phyloP scores from a whole-genome alignment of 495 filamentous ascomycete genomes.

The Aspergillus panamensis region DNA sequence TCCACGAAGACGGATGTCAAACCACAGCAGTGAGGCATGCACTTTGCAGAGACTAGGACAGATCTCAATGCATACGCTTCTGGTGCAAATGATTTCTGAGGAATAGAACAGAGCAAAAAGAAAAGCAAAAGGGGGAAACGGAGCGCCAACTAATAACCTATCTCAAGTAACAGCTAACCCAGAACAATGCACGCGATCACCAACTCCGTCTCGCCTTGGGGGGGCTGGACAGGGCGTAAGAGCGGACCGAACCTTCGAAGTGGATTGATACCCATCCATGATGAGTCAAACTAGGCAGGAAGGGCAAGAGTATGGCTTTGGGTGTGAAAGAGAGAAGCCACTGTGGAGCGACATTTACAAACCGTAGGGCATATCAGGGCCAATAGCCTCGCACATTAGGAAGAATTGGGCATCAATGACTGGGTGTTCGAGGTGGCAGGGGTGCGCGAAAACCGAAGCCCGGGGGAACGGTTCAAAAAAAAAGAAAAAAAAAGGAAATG shows the following conservation, averaged over 20 bases:
- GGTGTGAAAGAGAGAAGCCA: slow-evolving; percentile 21
- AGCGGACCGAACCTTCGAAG: slow-evolving; percentile 28
- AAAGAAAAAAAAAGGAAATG: slow-evolving; percentile 12
- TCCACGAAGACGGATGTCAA: slow-evolving; percentile 33
- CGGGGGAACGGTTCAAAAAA: slow-evolving; percentile 1
- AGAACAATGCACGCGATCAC: slow-evolving; percentile 15
- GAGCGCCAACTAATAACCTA: slow-evolving; percentile 23
- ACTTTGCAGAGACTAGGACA: slow-evolving; percentile 23
- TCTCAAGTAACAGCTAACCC: slow-evolving; percentile 20
- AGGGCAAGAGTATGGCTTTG: slow-evolving; percentile 23
- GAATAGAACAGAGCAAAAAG: slow-evolving; percentile 12
- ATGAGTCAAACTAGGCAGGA: slow-evolving; percentile 18
- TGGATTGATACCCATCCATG: slow-evolving; percentile 33
- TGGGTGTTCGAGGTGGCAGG: slow-evolving; percentile 25
- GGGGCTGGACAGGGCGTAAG: slow-evolving; percentile 24
- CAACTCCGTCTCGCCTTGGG: slow-evolving; percentile 22
- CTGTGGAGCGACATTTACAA: slow-evolving; percentile 28
- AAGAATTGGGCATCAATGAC: slow-evolving; percentile 45
- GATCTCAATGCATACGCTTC: slow-evolving; percentile 17
- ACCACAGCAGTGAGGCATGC: slow-evolving; percentile 24
- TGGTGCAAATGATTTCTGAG: slow-evolving; percentile 24
- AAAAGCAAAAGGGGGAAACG: slow-evolving; percentile 15
- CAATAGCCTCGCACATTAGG: slow-evolving; percentile 28
- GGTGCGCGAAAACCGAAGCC: slow-evolving; percentile 1
- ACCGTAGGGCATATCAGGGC: slow-evolving; percentile 24